Evolutionary conservation across 2,329 filamentous ascomycete genomes (phyloP).

Genomic region (Metarhizium anisopliae): DNA sequence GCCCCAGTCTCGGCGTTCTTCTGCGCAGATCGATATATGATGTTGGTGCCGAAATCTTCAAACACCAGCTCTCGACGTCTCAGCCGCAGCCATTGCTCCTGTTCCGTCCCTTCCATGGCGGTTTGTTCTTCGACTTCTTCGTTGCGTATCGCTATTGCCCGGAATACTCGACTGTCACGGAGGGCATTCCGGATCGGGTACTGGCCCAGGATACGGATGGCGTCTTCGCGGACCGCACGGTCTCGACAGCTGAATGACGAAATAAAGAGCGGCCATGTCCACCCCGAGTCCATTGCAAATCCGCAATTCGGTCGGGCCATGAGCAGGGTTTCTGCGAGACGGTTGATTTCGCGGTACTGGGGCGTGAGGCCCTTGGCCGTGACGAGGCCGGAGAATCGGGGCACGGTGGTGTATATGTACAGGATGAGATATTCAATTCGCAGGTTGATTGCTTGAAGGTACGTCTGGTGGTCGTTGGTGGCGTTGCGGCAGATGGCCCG

Average conservation of each 20-base stretch:
- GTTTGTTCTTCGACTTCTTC: conserved; percentile 24
- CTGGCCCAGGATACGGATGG: conserved; percentile 28
- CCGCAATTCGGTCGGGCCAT: conserved; percentile 24
- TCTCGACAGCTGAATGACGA: conserved; percentile 32
- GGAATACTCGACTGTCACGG: conserved; percentile 31
- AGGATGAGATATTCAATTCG: conserved; percentile 34
- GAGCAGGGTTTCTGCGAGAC: conserved; percentile 28
- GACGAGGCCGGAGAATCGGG: conserved; percentile 27
- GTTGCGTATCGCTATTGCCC: conserved; percentile 30
- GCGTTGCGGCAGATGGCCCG: conserved; percentile 16
- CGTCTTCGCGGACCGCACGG: conserved; percentile 26
- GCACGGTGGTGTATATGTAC: conserved; percentile 28
- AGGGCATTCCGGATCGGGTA: conserved; percentile 35
- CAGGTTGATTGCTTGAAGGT: conserved; percentile 29
- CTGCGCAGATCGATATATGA: conserved; percentile 27
- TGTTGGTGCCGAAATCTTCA: conserved; percentile 25
- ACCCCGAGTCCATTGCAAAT: conserved; percentile 37
- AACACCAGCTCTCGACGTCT: conserved; percentile 28
- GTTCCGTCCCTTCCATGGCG: conserved; percentile 20
- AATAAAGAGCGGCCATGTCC: conserved; percentile 35
- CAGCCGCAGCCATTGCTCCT: conserved; percentile 31
- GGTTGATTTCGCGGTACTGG: conserved; percentile 32
- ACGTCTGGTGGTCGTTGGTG: conserved; percentile 13
- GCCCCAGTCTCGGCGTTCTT: conserved; percentile 19
- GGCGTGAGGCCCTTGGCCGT: conserved; percentile 29